phyloP scores from a whole-genome alignment of 2,329 filamentous ascomycete genomes.

The Emergomyces pasteurianus region DNA sequence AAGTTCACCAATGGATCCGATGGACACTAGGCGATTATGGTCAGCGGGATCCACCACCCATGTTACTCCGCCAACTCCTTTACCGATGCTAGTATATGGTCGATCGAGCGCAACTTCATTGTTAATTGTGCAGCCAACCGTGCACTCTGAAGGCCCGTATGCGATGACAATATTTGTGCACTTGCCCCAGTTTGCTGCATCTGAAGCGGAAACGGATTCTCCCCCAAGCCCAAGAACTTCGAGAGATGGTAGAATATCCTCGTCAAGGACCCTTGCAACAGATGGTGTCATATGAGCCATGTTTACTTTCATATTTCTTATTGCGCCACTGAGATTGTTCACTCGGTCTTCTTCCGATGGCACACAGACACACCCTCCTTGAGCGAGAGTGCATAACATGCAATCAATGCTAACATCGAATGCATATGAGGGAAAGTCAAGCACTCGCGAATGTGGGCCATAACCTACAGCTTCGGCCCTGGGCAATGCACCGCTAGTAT shows the following conservation, averaged over 20 bases:
- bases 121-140: constrained; percentile 30
- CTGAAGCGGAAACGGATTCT: constrained; percentile 32
- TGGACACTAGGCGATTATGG: constrained; percentile 34
- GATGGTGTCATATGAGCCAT: constrained; percentile 50
- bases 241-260: constrained; percentile 31
- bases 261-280: constrained; percentile 39
- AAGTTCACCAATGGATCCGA: constrained; percentile 47
- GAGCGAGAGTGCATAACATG: constrained; percentile 42
- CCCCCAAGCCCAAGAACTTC: constrained; percentile 32
- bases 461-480: constrained; percentile 42
- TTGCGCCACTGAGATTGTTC: constrained; percentile 38
- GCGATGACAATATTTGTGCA: constrained; percentile 35
- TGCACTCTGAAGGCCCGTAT: constrained; percentile 34
- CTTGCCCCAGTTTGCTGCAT: constrained; percentile 31
- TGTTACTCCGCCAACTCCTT: constrained; percentile 23
- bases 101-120: constrained; percentile 22
- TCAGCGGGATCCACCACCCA: constrained; percentile 31
- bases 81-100: constrained; percentile 29
- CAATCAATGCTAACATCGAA: constrained; percentile 44
- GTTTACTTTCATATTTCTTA: constrained; percentile 40
- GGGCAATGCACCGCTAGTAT: constrained; percentile 44
- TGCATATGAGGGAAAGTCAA: constrained; percentile 46
- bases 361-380: constrained; percentile 49
- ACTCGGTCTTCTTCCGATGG: constrained; percentile 39
- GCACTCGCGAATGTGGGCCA: constrained; percentile 41